Conservation (phyloP, 129 eudicot genomes). For the Apium graveolens region DNA sequence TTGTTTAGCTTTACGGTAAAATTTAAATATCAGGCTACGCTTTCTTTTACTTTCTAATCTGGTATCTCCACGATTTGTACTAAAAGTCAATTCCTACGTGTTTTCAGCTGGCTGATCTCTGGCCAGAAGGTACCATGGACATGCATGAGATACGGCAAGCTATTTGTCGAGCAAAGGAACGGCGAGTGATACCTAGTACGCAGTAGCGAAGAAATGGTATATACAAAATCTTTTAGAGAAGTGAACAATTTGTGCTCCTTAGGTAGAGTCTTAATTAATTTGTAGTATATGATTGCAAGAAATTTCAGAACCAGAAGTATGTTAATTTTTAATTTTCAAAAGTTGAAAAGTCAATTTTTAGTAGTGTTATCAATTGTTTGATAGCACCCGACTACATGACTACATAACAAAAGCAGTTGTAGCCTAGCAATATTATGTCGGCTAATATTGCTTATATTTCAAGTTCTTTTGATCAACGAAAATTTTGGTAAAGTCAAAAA, state of each 20-base stretch:
- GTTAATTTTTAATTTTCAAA: not conserved
- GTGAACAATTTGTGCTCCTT: not conserved
- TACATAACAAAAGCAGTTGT: no score
- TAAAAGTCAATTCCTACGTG: not conserved
- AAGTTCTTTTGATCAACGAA: not conserved
- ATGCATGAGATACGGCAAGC: conserved; percentile 1
- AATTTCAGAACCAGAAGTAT: not conserved
- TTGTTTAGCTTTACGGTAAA: not conserved
- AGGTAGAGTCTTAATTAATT: not conserved
- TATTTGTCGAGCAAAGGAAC: not conserved
- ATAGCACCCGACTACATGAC: not conserved
- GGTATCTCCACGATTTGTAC: not conserved
- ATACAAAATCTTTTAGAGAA: not conserved
- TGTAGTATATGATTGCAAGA: no score
- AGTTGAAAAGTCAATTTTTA: no score
- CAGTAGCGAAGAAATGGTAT: not conserved
- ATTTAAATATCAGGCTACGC: not conserved
- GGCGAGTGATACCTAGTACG: not conserved
- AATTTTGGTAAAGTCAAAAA: no score
- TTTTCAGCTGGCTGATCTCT: not conserved
- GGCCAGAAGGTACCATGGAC: conserved; percentile 5
- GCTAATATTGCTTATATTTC: not conserved
- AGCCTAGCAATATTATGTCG: not conserved
- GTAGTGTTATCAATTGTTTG: not conserved
- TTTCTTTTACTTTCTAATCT: not conserved